Conservation (phyloP, 768 basidiomycete genomes). For the Pulveroboletus sp. region DNA sequence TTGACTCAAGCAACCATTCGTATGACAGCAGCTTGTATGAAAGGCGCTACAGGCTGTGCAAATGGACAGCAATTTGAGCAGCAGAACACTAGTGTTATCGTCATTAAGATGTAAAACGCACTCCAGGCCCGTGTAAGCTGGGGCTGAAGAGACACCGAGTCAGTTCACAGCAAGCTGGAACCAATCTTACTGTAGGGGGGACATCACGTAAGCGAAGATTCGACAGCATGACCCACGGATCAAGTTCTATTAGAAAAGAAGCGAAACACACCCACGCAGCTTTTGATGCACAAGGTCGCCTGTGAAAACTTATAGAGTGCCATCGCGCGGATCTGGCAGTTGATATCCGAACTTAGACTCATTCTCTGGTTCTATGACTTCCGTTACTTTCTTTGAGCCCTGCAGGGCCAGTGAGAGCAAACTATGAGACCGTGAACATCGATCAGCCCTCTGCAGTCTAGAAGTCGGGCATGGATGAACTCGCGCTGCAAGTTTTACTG, state of each 20-base stretch:
- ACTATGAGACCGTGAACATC: conserved; percentile 10
- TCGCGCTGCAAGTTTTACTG: conserved; percentile 25
- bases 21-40: conserved; percentile 31
- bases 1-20: conserved; percentile 23
- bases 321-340: conserved; percentile 21
- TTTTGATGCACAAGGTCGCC: conserved; percentile 37
- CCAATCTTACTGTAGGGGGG: conserved; percentile 27
- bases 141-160: conserved; percentile 28
- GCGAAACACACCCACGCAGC: conserved; percentile 32
- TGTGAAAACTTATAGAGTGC: conserved; percentile 25
- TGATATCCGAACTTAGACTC: conserved; percentile 15
- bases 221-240: conserved; percentile 21
- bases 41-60: conserved; percentile 29
- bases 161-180: conserved; percentile 29
- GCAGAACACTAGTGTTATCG: background rate
- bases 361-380: conserved; percentile 7
- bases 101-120: conserved; percentile 23
- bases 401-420: conserved; percentile 32
- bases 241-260: conserved; percentile 17
- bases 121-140: conserved; percentile 31
- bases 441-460: background rate
- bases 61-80: conserved; percentile 10
- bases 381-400: conserved; percentile 24
- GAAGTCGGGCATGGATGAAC: conserved; percentile 16
- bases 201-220: conserved; percentile 35